Percentiles rank a stretch among this genome's conserved stretches.
Conservation (phyloP, 345 rosid genomes). For the Rhizophora apiculata region DNA sequence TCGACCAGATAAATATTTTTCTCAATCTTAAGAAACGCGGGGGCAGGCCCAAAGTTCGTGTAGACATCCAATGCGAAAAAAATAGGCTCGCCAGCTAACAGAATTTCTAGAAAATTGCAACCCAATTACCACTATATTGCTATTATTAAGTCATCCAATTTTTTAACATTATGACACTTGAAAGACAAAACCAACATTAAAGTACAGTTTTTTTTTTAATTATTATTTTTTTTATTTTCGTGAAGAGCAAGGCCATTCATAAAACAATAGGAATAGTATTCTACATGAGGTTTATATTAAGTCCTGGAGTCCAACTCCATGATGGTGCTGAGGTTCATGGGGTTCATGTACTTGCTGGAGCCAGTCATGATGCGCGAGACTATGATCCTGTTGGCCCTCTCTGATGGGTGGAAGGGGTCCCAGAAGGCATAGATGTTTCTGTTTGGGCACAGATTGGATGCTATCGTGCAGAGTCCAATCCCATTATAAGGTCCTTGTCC, state of each 20-base stretch:
- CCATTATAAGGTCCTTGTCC: constrained; percentile 96
- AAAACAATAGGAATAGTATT: not conserved
- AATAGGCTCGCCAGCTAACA: too few species aligned
- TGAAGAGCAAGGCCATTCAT: not conserved
- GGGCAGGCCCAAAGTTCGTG: too few species aligned
- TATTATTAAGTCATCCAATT: not conserved
- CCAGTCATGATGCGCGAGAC: constrained; percentile 53
- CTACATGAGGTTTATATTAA: not conserved
- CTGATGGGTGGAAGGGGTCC: constrained; percentile 87
- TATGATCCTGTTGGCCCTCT: constrained; percentile 64
- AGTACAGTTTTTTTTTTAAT: too few species aligned
- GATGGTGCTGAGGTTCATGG: constrained; percentile 89
- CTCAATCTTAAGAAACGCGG: too few species aligned
- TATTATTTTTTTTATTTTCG: too few species aligned
- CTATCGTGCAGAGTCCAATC: constrained; percentile 66
- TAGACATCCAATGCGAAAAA: too few species aligned
- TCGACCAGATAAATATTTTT: too few species aligned
- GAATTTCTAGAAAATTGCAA: too few species aligned
- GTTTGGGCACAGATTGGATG: constrained; percentile 75
- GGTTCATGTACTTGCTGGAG: constrained; percentile 51
- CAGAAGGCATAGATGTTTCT: constrained; percentile 68
- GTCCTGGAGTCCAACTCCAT: constrained; percentile 27
- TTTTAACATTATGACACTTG: not conserved
- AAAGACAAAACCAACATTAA: too few species aligned
- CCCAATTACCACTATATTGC: too few species aligned